Evolutionary conservation across 495 filamentous ascomycete species (phyloP), one percentile per base, ranked within the genome.

Genomic region (Penicillium goetzii): DNA sequence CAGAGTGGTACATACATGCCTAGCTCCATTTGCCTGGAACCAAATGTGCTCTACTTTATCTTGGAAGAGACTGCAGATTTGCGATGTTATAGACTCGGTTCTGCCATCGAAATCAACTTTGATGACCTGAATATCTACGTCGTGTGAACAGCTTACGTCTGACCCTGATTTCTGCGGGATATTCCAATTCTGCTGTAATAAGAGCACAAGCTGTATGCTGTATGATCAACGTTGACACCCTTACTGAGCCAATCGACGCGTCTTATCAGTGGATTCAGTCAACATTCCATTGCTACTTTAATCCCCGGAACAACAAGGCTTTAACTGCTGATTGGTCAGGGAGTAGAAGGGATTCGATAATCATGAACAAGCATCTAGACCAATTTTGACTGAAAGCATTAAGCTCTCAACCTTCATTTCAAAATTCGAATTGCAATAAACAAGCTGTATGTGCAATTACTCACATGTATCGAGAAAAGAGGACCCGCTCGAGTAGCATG

Each of bases 261-360:
- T 57, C 21, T 36, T 34, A 59, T 57, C 41, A 59, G 5, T 60
- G 41, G 21, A n/a, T 11, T 40, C 28, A 60, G 63, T 67, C 56
- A 60, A 60, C 64, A 67, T 67, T 67, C 64, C 64, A 63, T 47
- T 67, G 10, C 60, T 56, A 9, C 11, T 33, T 52, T 28, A 26
- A 53, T 36, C 19, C 11, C 34, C 43, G 25, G 12, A 43, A 23
- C 36, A 30, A 43, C 17, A 19, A 17, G 25, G 7, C 11, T 10
- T 17, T 8, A 1, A 17, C 4, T 28, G 4, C 23, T 28, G 0
- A 23, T 50, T 28, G 23, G 25, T 15, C 4, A 14, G 3, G 3
- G 15, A 15, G 15, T 17, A 15, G 2, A 3, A 45, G 7, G n/a
- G 7, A 45, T 45, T 23, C 19, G 14, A 21, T 45, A 3, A 21